These are phyloP conservation scores for Pseudonectria foliicola DNA, from an alignment of 2,329 filamentous ascomycete species.

Conservation along the genomic window DNA sequence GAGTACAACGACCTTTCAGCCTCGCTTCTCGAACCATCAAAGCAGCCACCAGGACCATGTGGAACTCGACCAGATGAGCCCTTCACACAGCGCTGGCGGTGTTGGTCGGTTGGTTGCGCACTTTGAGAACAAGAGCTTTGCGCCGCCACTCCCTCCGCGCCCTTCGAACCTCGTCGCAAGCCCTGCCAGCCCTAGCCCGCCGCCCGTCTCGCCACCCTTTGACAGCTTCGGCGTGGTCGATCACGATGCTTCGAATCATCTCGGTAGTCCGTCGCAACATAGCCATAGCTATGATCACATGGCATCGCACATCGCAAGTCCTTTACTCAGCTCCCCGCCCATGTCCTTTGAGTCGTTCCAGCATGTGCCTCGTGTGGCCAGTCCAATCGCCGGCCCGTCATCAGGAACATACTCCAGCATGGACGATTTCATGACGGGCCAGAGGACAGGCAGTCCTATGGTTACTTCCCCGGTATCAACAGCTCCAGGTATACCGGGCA, in stretches of 20 bases:
- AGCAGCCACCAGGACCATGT: slow-evolving; percentile 16
- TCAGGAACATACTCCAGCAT: slow-evolving; percentile 26
- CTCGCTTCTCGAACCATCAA: slow-evolving; percentile 20
- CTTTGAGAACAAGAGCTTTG: slow-evolving; percentile 33
- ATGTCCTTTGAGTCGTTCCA: slow-evolving; percentile 27
- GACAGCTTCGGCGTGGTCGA: slow-evolving; percentile 22
- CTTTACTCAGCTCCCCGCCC: slow-evolving; percentile 23
- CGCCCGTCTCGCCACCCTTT: slow-evolving; percentile 24
- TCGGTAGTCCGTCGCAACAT: slow-evolving; percentile 25
- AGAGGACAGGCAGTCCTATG: slow-evolving; percentile 22
- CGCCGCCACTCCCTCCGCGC: slow-evolving; percentile 29
- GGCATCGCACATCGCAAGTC: slow-evolving; percentile 25
- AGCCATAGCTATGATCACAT: slow-evolving; percentile 27
- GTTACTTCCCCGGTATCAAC: slow-evolving; percentile 10
- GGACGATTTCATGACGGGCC: slow-evolving; percentile 26
- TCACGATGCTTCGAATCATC: slow-evolving; percentile 26
- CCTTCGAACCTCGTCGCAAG: slow-evolving; percentile 23
- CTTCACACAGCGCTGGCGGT: slow-evolving; percentile 19
- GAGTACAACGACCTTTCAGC: slow-evolving; percentile 22
- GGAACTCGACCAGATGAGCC: slow-evolving; percentile 21
- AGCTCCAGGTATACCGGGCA: slow-evolving; percentile 21
- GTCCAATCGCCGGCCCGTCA: slow-evolving; percentile 19
- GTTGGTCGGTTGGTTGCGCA: slow-evolving; percentile 34
- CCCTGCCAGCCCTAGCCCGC: slow-evolving; percentile 18
- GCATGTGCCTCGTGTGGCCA: slow-evolving; percentile 21